Percentiles rank a stretch among this genome's conserved stretches.
Conservation (phyloP, 352 stramenopile species). For the Pythium dissotocum region DNA sequence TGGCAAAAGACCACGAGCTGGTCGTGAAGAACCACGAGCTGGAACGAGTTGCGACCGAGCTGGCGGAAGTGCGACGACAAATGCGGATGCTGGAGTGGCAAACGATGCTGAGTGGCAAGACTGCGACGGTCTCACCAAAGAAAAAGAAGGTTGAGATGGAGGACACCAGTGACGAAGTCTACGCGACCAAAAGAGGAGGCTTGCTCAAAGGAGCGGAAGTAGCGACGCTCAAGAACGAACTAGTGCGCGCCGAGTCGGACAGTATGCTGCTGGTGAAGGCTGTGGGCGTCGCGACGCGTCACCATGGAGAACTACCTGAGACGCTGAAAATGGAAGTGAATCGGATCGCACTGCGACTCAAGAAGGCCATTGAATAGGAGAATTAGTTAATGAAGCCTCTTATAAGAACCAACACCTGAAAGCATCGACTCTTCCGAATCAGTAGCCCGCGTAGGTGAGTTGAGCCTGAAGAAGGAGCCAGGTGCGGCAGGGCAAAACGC, state of each 20-base stretch:
- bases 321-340: conserved; percentile 56
- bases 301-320: conserved; percentile 54
- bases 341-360: conserved; percentile 51
- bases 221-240: conserved; percentile 54
- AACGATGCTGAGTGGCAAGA: conserved; percentile 25
- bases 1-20: conserved; percentile 44
- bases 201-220: conserved; percentile 45
- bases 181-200: background rate
- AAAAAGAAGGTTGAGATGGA: background rate
- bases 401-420: background rate
- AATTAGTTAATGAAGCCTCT: background rate
- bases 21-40: conserved; percentile 35
- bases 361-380: background rate
- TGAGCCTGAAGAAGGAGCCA: too few species aligned
- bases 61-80: conserved; percentile 33
- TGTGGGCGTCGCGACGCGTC: conserved; percentile 52
- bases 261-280: conserved; percentile 68
- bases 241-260: conserved; percentile 61
- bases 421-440: too few species aligned
- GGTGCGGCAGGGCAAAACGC: too few species aligned
- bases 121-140: background rate
- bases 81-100: conserved; percentile 42
- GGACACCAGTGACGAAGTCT: conserved; percentile 12
- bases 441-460: too few species aligned
- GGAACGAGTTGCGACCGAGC: conserved; percentile 30